Evolutionary conservation across 148 eudicot species (phyloP).

Genomic region (Diospyros lotus): DNA sequence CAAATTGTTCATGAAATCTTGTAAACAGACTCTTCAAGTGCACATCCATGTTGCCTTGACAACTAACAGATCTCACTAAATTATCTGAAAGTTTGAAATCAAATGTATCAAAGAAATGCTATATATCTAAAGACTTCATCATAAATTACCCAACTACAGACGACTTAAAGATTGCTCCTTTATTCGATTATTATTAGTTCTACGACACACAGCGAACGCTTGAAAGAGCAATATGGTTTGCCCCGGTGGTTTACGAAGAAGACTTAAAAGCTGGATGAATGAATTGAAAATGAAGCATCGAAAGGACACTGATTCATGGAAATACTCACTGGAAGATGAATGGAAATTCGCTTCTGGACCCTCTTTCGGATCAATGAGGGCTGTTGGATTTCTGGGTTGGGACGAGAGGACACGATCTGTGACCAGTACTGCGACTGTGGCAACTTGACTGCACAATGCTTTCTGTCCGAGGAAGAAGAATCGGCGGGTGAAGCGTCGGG

Average conservation of each 20-base stretch:
- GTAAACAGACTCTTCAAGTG: constrained; percentile 60
- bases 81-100: background rate
- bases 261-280: background rate
- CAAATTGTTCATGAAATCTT: constrained; percentile 63
- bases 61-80: constrained; percentile 3
- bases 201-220: background rate
- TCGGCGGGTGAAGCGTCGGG: too few species aligned
- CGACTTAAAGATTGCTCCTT: background rate
- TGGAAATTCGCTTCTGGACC: background rate
- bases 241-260: background rate
- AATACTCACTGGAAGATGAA: background rate
- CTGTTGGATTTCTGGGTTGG: too few species aligned
- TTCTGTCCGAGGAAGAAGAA: too few species aligned
- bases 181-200: background rate
- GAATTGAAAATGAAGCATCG: background rate
- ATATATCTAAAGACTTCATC: too few species aligned
- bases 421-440: too few species aligned
- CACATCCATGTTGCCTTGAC: constrained; percentile 33
- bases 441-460: too few species aligned
- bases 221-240: background rate
- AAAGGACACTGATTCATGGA: background rate
- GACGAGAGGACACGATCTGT: too few species aligned
- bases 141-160: background rate
- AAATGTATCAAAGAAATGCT: background rate
- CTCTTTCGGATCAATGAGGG: too few species aligned